Percentiles rank a stretch among this genome's conserved stretches.
Conservation (phyloP, 2,329 filamentous ascomycete genomes). For the Ceratocystis smalleyi region DNA sequence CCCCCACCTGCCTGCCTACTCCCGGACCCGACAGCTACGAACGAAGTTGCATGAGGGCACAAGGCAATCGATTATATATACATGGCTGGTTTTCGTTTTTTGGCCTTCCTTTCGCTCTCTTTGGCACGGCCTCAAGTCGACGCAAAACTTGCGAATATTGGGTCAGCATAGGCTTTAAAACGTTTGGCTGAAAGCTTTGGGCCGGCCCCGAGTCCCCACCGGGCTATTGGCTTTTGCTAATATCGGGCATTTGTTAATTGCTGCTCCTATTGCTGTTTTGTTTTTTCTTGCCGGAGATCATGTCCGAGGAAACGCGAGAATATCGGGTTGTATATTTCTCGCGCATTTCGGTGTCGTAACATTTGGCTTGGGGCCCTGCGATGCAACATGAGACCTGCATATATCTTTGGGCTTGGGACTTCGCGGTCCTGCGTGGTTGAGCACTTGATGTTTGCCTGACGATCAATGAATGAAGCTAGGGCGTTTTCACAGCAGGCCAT, state of each 20-base stretch:
- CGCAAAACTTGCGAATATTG: neutral
- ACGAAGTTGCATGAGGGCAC: neutral
- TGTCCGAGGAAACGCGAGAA: neutral
- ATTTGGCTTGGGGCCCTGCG: neutral
- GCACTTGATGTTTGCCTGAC: too few relatives aligned
- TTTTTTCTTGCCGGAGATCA: conserved; percentile 1
- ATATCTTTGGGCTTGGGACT: too few relatives aligned
- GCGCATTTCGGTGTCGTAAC: neutral
- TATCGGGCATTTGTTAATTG: neutral
- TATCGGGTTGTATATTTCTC: neutral
- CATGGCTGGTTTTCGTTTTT: neutral
- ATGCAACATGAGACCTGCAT: too few relatives aligned
- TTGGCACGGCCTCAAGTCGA: neutral
- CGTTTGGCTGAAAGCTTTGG: neutral
- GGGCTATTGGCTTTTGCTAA: neutral
- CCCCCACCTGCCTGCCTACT: neutral
- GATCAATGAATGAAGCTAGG: too few relatives aligned
- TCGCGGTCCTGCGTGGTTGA: too few relatives aligned
- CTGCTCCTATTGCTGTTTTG: too few relatives aligned
- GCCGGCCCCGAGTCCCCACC: neutral
- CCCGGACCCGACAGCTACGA: neutral
- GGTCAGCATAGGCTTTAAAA: neutral
- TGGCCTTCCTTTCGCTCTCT: neutral
- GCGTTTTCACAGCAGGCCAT: too few relatives aligned
- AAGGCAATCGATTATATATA: neutral